Evolutionary conservation across 2,329 filamentous ascomycete genomes (phyloP), one percentile per base, ranked within the genome.

Genomic region (Talaromyces funiculosus): DNA sequence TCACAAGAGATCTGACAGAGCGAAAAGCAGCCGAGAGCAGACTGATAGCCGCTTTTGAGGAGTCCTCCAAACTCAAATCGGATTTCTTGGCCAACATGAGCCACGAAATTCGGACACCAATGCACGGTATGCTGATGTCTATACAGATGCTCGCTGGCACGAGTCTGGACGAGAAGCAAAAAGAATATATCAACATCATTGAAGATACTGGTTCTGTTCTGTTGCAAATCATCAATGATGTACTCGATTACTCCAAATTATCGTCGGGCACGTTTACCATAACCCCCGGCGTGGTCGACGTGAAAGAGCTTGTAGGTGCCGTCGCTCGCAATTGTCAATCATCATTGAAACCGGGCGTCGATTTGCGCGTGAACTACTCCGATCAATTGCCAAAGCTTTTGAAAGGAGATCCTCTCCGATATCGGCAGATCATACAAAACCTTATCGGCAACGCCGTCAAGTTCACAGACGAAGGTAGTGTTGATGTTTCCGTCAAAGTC

Each of bases 241-340:
- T 88, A 49, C 77, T 87, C n/a, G 85, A 88, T 71, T 87, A 85
- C 67, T 86, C 84, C 9, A 87, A 86, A 64, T 75, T 86, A 5
- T 80, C 82, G 0, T 83, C 83, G 0, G 83, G 83, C n/a, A 80
- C 77, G 37, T 84, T 87, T 62, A 82, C 82, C 2, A 77, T 87
- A 57, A 81, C 77, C 53, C 70, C 81, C 14, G 82, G 84, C 64
- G 72, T 81, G 33, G 72, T 86, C 61, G 76, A 78, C 64, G 72
- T 86, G 43, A 67, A 69, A 40, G 67, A 65, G n/a, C 67, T 76
- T 57, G 70, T 83, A 16, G 73, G 73, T 1, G 80, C 81, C 0
- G 80, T 86, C 1, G 72, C 81, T 18, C 78, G 81, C 24, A 80
- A 79, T 62, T 80, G 80, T 55, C 77, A 81, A 62, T 73, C 77